These are phyloP conservation scores for Phytophthora foliorum DNA, from an alignment of 352 stramenopile genomes.

Conservation along the genomic window DNA sequence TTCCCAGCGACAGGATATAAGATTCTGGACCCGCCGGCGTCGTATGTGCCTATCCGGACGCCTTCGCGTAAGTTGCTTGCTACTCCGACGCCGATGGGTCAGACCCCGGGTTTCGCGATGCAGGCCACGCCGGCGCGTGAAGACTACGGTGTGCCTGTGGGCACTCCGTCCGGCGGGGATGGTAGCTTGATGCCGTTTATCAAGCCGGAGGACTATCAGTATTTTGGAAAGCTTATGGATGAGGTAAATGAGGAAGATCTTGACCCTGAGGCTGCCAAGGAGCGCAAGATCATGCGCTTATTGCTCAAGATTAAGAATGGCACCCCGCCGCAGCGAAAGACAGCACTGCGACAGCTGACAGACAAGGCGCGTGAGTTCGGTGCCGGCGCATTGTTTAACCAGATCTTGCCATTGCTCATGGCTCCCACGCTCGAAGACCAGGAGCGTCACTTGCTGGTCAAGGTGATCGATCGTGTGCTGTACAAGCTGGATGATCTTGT, in stretches of 20 bases:
- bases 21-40: slow-evolving; percentile 95
- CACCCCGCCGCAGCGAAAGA: slow-evolving; percentile 97
- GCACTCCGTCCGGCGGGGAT: slow-evolving; percentile 71
- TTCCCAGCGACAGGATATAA: slow-evolving; percentile 96
- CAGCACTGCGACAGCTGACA: slow-evolving; percentile 96
- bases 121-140: slow-evolving; percentile 79
- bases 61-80: slow-evolving; percentile 95
- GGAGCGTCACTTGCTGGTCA: slow-evolving; percentile 99
- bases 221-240: slow-evolving; percentile 97
- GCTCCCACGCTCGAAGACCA: slow-evolving; percentile 99
- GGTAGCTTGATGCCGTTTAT: slow-evolving; percentile 96
- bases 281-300: slow-evolving; percentile 98
- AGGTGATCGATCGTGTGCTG: slow-evolving; percentile 99
- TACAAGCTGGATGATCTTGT: slow-evolving; percentile 99
- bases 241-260: slow-evolving; percentile 89
- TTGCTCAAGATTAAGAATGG: slow-evolving; percentile 99
- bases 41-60: slow-evolving; percentile 97
- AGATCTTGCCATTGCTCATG: slow-evolving; percentile 99
- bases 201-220: slow-evolving; percentile 99
- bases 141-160: slow-evolving; percentile 81
- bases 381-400: slow-evolving; percentile 98
- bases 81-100: slow-evolving; percentile 96
- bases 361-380: slow-evolving; percentile 98
- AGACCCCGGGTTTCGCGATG: slow-evolving; percentile 93
- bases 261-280: slow-evolving; percentile 94